Evolutionary conservation across 2,329 filamentous ascomycete genomes (phyloP), one percentile per base, ranked within the genome.

Genomic region (Colletotrichum lupini): DNA sequence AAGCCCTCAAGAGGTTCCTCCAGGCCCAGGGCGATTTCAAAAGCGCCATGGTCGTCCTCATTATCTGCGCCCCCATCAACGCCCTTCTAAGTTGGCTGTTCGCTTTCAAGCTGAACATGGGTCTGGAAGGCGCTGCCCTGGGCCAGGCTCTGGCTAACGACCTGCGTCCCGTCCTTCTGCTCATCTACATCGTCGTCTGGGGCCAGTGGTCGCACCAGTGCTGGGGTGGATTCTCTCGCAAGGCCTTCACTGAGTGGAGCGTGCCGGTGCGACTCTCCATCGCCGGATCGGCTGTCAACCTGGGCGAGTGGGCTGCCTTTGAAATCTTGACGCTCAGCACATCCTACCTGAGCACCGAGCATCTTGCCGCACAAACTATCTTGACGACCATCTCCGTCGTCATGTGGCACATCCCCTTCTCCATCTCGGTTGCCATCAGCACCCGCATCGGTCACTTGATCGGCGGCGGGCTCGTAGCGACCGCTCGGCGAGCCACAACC

Each of bases 1-100:
- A 90, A 74, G 86, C 86, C 0, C 81, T 86, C 1, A 90, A 90
- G 76, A 82, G 88, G 0, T 89, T 89, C 74, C 82, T 89, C 3
- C 87, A 90, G 76, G 86, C 88, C 0, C 88, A 90, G 74, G 87
- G 88, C 1, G 81, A 87, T 37, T 89, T 89, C 79, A 85, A 84
- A 42, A 86, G 85, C 1, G 85, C 83, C 16, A 82, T 88, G 76
- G 80, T 82, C 9, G 82, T 88, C 26, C 79, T 89, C 9, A 58
- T 88, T 1, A 75, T 88, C 28, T 85, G 85, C 52, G 83, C 86
- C 0, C 87, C 87, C 0, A 72, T 87, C 16, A 89, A 89, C 73
- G 84, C 85, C 16, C 67, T 85, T 0, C 79, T 88, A 28, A 87
- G 86, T 76, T 89, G 87, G 81, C 65, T 87, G 2, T 85, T 89